These are phyloP conservation scores for Fraxinus xanthoxyloides DNA, from an alignment of 305 asterid genomes.

Conservation along the genomic window DNA sequence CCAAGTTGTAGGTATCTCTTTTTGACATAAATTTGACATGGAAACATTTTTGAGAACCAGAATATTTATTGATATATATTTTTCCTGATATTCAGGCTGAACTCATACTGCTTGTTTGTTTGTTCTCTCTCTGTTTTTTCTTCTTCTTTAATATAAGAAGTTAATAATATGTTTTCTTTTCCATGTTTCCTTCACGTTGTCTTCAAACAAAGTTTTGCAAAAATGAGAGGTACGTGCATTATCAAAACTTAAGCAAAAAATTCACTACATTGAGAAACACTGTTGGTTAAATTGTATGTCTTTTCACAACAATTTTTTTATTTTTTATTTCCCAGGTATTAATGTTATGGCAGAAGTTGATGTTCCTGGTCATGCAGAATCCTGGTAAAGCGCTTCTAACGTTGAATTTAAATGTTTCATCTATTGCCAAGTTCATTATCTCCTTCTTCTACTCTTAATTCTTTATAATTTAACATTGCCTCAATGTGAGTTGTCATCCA, in stretches of 20 bases:
- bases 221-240: constrained; percentile 69
- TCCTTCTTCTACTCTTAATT: not conserved
- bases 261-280: not conserved
- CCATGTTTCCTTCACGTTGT: constrained; percentile 33
- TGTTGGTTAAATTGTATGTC: constrained; percentile 12
- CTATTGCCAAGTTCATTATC: constrained; percentile 10
- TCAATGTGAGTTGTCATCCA: not conserved
- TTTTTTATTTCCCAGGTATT: constrained; percentile 48
- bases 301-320: not conserved
- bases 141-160: constrained; percentile 8
- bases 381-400: constrained; percentile 55
- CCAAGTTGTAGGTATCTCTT: not conserved
- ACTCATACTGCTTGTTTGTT: constrained; percentile 4
- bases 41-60: not conserved
- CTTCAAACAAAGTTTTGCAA: constrained; percentile 60
- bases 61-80: not conserved
- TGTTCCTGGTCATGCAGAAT: constrained; percentile 94
- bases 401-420: constrained; percentile 11
- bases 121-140: constrained; percentile 5
- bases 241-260: constrained; percentile 1
- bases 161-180: constrained; percentile 39
- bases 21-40: not conserved
- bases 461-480: not conserved
- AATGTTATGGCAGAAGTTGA: constrained; percentile 96
- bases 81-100: not conserved